Base-by-base conservation (phyloP, 495 filamentous ascomycete genomes). In the Penicillium atrosanguineum region DNA sequence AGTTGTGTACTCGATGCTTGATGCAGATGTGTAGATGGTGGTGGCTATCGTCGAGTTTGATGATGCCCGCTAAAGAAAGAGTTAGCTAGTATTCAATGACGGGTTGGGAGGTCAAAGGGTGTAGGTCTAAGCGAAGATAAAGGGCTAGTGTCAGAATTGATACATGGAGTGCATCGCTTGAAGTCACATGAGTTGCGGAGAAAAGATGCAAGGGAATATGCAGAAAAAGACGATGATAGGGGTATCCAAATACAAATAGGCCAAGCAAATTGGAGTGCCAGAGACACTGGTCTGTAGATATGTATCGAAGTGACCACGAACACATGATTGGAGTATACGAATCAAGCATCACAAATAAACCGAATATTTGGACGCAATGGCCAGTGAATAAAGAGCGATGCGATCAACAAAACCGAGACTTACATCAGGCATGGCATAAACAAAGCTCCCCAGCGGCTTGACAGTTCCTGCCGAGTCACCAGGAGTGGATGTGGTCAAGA, bases 401-500 rank as follows among this genome's bases (percentile, higher is more conserved):
- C 39, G 2, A 44, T 20, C 15, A 44, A 36, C 3, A 21, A 23
- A 20, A 9, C 8, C 38, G 39, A 18, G 1, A 73, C 81, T 62
- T 72, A 96, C 91, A 72, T 95, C 87, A 23, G 92, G 93, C 67
- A 97, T 82, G 19, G 94, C 88, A 68, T 95, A 96, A 41, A 97
- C 87, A 65, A 97, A 94, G 52, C 89, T 93, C 8, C 75, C 75
- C 70, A 79, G 70, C 16, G 73, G 68, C 54, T 74, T 75, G 19
- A 68, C 39, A 2, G 65, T 64, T 14, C 69, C 70, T 3, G 63
- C 60, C 12, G 69, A 71, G 36, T 85, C 81, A 4, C 87, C 87
- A 19, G 82, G 73, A 3, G 81, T 75, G 7, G 85, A 81, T 0
- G 87, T 91, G 0, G 89, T 88, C 39, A 97, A 69, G 63, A 96